These are phyloP conservation scores for Penicillium sp. DNA, from an alignment of 2,329 filamentous ascomycete genomes.

Conservation along the genomic window DNA sequence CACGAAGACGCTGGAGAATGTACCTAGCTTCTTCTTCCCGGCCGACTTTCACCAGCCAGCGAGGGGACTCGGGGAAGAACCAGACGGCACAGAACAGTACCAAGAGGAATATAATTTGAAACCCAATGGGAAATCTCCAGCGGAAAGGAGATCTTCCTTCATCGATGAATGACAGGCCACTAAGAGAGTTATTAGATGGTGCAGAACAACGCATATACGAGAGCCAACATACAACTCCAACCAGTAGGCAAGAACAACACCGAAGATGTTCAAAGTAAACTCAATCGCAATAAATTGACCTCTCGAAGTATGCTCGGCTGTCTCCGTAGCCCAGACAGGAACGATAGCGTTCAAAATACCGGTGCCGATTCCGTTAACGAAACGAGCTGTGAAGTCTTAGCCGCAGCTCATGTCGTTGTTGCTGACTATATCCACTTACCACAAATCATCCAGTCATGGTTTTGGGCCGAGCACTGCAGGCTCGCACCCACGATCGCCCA, in stretches of 20 bases:
- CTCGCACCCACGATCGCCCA: slow-evolving; percentile 63
- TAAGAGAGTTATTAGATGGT: slow-evolving; percentile 15
- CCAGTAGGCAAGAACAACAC: slow-evolving; percentile 67
- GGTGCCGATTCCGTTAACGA: slow-evolving; percentile 66
- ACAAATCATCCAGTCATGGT: slow-evolving; percentile 70
- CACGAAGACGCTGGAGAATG: slow-evolving; percentile 65
- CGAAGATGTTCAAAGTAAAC: slow-evolving; percentile 73
- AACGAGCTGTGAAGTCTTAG: slow-evolving; percentile 46
- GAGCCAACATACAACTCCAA: slow-evolving; percentile 47
- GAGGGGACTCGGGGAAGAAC: slow-evolving; percentile 69
- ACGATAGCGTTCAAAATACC: slow-evolving; percentile 71
- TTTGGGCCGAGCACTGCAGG: slow-evolving; percentile 66
- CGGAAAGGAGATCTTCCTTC: slow-evolving; percentile 59
- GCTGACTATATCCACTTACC: slow-evolving; percentile 44
- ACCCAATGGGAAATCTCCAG: slow-evolving; percentile 70
- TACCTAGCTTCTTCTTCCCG: slow-evolving; percentile 67
- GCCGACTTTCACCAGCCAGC: slow-evolving; percentile 62
- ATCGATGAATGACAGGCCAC: slow-evolving; percentile 62
- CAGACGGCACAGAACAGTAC: slow-evolving; percentile 58
- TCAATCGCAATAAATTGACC: slow-evolving; percentile 71
- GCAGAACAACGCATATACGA: not conserved
- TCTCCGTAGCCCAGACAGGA: slow-evolving; percentile 72
- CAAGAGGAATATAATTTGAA: slow-evolving; percentile 67
- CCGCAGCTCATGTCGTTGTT: not conserved
- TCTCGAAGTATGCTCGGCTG: slow-evolving; percentile 65